Evolutionary conservation across 1,139 yeast species (phyloP).

Genomic region (Taphrina populina): DNA sequence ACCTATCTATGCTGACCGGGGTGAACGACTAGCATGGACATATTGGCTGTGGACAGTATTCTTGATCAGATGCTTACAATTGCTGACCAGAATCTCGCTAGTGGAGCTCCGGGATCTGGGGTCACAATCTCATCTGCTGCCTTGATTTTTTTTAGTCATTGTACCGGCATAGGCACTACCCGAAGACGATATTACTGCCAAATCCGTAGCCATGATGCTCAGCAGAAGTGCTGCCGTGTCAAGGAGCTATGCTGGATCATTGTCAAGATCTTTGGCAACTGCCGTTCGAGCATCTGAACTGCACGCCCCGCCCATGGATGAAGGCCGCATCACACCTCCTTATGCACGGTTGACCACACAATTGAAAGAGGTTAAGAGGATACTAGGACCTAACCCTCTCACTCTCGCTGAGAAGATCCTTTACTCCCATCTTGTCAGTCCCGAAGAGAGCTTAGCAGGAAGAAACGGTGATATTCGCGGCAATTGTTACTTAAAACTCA

Average conservation of each 20-base stretch:
- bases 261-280: slow-evolving; percentile 11
- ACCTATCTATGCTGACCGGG: too few species aligned
- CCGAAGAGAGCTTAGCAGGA: slow-evolving; percentile 69
- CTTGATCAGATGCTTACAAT: too few species aligned
- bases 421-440: slow-evolving; percentile 83
- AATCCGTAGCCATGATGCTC: neutral
- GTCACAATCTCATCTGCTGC: neutral
- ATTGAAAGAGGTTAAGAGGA: slow-evolving; percentile 59
- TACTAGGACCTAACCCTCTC: slow-evolving; percentile 62
- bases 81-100: too few species aligned
- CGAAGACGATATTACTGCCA: neutral
- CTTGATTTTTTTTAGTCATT: neutral
- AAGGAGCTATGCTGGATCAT: neutral
- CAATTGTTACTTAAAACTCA: slow-evolving; percentile 74
- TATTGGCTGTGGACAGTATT: too few species aligned
- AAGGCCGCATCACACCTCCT: slow-evolving; percentile 61
- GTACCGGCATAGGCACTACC: neutral
- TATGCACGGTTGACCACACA: slow-evolving; percentile 70
- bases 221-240: slow-evolving; percentile 1
- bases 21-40: too few species aligned
- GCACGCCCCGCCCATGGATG: slow-evolving; percentile 19
- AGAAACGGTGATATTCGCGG: slow-evolving; percentile 68
- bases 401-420: slow-evolving; percentile 91
- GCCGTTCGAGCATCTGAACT: neutral
- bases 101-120: too few species aligned